These are phyloP conservation scores for Podila epicladia DNA, from an alignment of 192 early-diverging fungal species.

Conservation along the genomic window DNA sequence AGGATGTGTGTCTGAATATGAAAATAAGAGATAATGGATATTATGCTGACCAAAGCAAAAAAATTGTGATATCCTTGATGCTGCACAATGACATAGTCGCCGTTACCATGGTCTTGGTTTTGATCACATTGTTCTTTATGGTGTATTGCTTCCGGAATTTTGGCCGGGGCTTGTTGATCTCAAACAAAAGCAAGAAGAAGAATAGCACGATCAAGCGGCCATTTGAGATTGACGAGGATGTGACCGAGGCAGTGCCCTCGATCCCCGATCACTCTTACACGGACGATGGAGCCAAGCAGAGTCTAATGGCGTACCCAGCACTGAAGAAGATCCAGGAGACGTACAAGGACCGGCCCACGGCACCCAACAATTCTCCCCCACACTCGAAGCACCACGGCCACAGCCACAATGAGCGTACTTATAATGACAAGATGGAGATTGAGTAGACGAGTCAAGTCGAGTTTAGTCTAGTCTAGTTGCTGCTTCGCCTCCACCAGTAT, in stretches of 20 bases:
- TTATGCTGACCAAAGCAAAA: too few relatives aligned
- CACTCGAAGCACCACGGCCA: background rate
- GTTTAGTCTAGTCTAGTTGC: too few relatives aligned
- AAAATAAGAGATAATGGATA: too few relatives aligned
- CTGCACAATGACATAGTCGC: conserved; percentile 18
- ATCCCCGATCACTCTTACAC: conserved; percentile 14
- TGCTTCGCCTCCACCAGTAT: background rate
- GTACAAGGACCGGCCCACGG: conserved; percentile 16
- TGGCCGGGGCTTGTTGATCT: conserved; percentile 42
- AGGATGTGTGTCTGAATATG: too few relatives aligned
- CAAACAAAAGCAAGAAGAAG: conserved; percentile 11
- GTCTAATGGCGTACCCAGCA: conserved; percentile 44
- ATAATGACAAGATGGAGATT: conserved; percentile 46
- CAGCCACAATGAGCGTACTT: conserved; percentile 8
- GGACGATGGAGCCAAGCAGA: conserved; percentile 30
- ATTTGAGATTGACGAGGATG: conserved; percentile 49
- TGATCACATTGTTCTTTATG: conserved; percentile 40
- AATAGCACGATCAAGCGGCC: conserved; percentile 6
- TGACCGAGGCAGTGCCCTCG: conserved; percentile 17
- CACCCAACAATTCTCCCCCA: background rate
- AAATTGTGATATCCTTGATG: background rate
- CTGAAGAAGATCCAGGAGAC: conserved; percentile 43
- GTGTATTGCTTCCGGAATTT: conserved; percentile 50
- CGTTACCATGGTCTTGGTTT: conserved; percentile 37
- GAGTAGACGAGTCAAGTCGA: conserved; percentile 8